Evolutionary conservation across 2,329 filamentous ascomycete species (phyloP), one percentile per base, ranked within the genome.

Genomic region (Pezicula neosporulosa): DNA sequence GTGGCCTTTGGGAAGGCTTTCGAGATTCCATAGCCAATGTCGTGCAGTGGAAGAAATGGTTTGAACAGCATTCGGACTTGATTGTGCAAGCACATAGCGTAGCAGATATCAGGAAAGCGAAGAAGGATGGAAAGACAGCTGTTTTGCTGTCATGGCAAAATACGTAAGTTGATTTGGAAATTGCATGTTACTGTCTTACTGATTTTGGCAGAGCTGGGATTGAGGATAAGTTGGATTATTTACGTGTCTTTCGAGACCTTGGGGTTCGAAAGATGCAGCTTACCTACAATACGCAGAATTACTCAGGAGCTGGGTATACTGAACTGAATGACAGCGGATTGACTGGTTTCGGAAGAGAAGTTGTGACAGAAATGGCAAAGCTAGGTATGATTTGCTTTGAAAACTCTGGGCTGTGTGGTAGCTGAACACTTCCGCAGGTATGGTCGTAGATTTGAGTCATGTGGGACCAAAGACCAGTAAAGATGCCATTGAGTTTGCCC

Each of bases 261-360:
- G 70, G 69, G 28, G 69, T 73, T 8, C 63, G 66, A 15, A 71
- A 72, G 54, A 72, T 72, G 70, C 70, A 72, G 56, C 61, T 73
- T 43, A 72, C 70, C 1, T 72, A 71, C 62, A 73, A 72, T 49
- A 71, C 69, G 6, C 68, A 72, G 43, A 72, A 72, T 55, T 72
- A 72, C 60, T 68, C 66, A 7, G 69, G 70, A 7, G 65, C 68
- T 2, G 69, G 70, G 1, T 72, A 72, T 54, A 70, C 69, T 0
- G 70, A 72, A 55, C 49, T 66, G 3, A 60, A 63, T 16, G 70
- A 71, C 56, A 63, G 61, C 9, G 69, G 68, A 0, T 57, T 72
- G 18, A 71, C 69, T 0, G 69, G 67, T 0, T 69, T 70, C 41
- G 66, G 67, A 7, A 57, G 58, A 16, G 56, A 69, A 45, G 66